Percentiles rank a stretch among this genome's conserved stretches.
phyloP scores from a whole-genome alignment of 2,329 filamentous ascomycete genomes.

The Epichloe gansuensis region DNA sequence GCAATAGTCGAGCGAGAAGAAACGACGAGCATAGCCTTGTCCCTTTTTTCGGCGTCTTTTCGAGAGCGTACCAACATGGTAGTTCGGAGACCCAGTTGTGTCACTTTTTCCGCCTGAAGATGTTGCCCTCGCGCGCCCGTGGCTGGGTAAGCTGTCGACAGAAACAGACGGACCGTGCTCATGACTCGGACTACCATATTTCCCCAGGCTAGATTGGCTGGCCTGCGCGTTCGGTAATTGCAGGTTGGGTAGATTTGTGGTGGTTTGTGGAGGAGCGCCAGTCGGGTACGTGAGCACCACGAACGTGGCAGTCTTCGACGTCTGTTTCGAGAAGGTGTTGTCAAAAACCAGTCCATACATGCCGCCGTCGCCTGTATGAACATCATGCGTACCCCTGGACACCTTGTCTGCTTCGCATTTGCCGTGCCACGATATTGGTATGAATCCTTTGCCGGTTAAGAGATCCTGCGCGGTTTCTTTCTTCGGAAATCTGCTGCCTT shows the following conservation, averaged over 20 bases:
- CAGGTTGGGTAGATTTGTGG: conserved; percentile 53
- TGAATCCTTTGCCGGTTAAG: conserved; percentile 52
- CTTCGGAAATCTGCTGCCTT: conserved; percentile 35
- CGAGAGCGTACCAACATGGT: conserved; percentile 73
- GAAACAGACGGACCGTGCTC: conserved; percentile 38
- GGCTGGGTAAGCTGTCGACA: conserved; percentile 46
- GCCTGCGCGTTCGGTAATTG: conserved; percentile 25
- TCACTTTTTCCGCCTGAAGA: conserved; percentile 43
- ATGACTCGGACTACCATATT: conserved; percentile 31
- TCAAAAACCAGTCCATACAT: conserved; percentile 97
- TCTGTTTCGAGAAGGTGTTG: conserved; percentile 95
- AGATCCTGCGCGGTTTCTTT: conserved; percentile 52
- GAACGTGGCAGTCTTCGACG: conserved; percentile 88
- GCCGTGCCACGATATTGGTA: conserved; percentile 71
- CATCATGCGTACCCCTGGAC: conserved; percentile 77
- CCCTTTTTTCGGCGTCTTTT: conserved; percentile 91
- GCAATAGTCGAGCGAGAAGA: conserved; percentile 91
- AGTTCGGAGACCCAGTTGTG: conserved; percentile 33
- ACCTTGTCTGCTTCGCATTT: conserved; percentile 97
- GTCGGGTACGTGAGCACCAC: conserved; percentile 90
- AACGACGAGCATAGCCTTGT: conserved; percentile 83
- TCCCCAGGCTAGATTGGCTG: conserved; percentile 41
- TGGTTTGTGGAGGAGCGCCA: conserved; percentile 61
- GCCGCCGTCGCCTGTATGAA: conserved; percentile 59
- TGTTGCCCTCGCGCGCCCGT: conserved; percentile 27